phyloP scores from a whole-genome alignment of 1,139 yeast species.

The Geotrichum candidum region DNA sequence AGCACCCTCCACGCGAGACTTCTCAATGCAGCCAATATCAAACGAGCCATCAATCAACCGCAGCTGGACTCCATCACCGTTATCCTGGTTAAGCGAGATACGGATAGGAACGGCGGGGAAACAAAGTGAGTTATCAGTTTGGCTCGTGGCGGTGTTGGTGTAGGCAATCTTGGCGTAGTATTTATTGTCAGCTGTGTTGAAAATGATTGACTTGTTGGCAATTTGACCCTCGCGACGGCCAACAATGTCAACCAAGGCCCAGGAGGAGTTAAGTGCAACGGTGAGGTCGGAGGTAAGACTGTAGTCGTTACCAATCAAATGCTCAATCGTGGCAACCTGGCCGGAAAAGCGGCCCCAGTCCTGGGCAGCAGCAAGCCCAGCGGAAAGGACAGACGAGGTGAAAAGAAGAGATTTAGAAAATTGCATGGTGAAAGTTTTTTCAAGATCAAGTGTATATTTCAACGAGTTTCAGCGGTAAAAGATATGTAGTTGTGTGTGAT shows the following conservation, averaged over 20 bases:
- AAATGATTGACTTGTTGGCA: slow-evolving; percentile 15
- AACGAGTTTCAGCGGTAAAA: background rate
- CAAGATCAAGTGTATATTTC: background rate
- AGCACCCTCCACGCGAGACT: slow-evolving; percentile 8
- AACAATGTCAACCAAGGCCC: slow-evolving; percentile 16
- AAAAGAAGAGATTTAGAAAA: background rate
- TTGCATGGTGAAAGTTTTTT: background rate
- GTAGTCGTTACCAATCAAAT: slow-evolving; percentile 13
- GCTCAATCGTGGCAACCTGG: slow-evolving; percentile 11
- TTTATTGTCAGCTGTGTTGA: slow-evolving; percentile 17
- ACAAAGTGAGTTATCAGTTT: slow-evolving; percentile 10
- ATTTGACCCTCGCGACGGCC: slow-evolving; percentile 17
- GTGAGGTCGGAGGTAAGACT: slow-evolving; percentile 14
- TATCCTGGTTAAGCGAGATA: slow-evolving; percentile 13
- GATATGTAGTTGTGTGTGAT: too few relatives aligned
- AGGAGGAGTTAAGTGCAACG: slow-evolving; percentile 11
- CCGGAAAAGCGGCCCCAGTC: slow-evolving; percentile 18
- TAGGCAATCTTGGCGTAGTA: slow-evolving; percentile 17
- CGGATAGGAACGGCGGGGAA: slow-evolving; percentile 17
- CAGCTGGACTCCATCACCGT: slow-evolving; percentile 1
- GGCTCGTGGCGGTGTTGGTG: slow-evolving; percentile 13
- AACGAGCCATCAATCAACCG: slow-evolving; percentile 17
- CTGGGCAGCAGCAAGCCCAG: slow-evolving; percentile 11
- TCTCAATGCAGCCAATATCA: slow-evolving; percentile 17
- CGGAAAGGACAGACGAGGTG: background rate